Percentiles rank a stretch among this genome's conserved stretches.
Conservation (phyloP, 495 filamentous ascomycete species). For the Jackrogersella minutella region DNA sequence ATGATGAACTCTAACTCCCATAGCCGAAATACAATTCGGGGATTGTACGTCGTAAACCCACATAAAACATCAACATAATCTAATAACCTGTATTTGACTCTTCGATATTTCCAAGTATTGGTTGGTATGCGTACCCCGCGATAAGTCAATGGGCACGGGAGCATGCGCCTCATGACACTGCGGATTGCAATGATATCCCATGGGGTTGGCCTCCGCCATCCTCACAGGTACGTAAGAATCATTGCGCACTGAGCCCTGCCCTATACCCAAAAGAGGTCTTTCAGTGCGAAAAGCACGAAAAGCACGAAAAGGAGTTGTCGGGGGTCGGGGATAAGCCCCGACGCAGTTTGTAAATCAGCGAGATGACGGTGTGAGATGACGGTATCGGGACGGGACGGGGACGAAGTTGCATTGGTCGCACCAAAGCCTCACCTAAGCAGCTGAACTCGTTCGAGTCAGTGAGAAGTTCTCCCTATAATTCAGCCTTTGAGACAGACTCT, state of each 20-base stretch:
- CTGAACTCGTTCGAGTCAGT: slow-evolving; percentile 18
- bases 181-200: slow-evolving; percentile 11
- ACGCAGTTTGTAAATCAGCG: not conserved
- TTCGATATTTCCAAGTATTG: not conserved
- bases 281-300: too few relatives aligned
- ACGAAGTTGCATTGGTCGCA: slow-evolving; percentile 22
- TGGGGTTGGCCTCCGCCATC: slow-evolving; percentile 14
- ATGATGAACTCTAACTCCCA: too few relatives aligned
- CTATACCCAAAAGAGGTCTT: not conserved
- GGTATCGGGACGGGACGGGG: slow-evolving; percentile 9
- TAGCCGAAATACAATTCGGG: not conserved
- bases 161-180: slow-evolving; percentile 28
- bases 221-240: slow-evolving; percentile 12
- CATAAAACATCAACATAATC: not conserved
- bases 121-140: slow-evolving; percentile 21
- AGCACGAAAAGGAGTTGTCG: slow-evolving; percentile 1
- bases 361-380: slow-evolving; percentile 6
- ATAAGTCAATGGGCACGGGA: slow-evolving; percentile 4
- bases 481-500: slow-evolving; percentile 33
- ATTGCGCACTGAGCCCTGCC: not conserved
- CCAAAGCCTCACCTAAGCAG: slow-evolving; percentile 28
- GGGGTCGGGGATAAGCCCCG: not conserved
- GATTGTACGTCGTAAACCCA: not conserved
- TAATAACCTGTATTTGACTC: too few relatives aligned
- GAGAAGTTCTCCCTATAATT: slow-evolving; percentile 8